These are phyloP conservation scores for Tetrapisispora arboricola DNA, from an alignment of 805 yeast species.

Conservation along the genomic window DNA sequence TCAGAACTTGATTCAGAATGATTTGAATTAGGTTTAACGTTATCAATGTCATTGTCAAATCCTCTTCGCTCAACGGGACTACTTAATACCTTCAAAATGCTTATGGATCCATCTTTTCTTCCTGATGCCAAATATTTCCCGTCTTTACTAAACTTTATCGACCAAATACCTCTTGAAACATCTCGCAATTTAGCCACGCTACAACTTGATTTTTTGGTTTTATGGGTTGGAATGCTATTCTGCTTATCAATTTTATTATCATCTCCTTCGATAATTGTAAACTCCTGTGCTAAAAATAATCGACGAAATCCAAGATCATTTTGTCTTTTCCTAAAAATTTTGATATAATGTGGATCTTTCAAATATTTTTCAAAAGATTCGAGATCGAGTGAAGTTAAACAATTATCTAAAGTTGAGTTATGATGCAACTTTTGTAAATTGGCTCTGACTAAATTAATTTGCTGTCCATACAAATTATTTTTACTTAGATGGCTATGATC, in stretches of 20 bases:
- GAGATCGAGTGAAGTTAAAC: conserved; percentile 17
- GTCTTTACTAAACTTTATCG: conserved; percentile 61
- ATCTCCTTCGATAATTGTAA: conserved; percentile 13
- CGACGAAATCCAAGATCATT: conserved; percentile 38
- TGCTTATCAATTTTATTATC: not conserved
- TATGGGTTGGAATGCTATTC: not conserved
- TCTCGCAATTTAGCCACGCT: not conserved
- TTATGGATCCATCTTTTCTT: conserved; percentile 59
- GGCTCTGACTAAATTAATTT: not conserved
- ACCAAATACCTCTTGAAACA: conserved; percentile 47
- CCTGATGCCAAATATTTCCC: conserved; percentile 81
- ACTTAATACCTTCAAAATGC: conserved; percentile 72
- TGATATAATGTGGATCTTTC: conserved; percentile 46
- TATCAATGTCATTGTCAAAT: conserved; percentile 13
- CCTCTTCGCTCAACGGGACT: conserved; percentile 60
- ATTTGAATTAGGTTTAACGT: not conserved
- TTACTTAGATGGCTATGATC: not conserved
- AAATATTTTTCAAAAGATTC: conserved; percentile 35
- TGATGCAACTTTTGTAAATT: not conserved
- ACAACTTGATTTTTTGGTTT: not conserved
- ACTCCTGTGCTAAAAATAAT: conserved; percentile 58
- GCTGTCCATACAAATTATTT: not conserved
- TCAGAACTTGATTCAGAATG: not conserved
- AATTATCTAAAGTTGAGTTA: not conserved
- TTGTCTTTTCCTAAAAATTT: conserved; percentile 34